phyloP scores from a whole-genome alignment of 768 basidiomycete species.

The Leccinum ochraceum region DNA sequence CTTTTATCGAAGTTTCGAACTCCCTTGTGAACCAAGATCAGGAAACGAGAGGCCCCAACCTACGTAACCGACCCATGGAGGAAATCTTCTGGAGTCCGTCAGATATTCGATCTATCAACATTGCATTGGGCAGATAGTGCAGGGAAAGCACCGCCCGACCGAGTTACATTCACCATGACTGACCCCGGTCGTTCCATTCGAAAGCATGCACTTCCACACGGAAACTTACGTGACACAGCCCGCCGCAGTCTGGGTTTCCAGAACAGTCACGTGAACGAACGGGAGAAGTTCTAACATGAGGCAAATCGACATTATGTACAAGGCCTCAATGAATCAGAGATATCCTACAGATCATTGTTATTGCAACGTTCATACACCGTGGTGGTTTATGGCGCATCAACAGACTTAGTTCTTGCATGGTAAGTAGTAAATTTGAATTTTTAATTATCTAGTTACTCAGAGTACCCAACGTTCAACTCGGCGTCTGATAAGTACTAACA shows the following conservation, averaged over 20 bases:
- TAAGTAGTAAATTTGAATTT: neutral
- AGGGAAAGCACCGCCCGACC: neutral
- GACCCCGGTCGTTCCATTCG: neutral
- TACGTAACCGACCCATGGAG: too few relatives aligned
- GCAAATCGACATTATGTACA: too few relatives aligned
- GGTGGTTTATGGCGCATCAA: neutral
- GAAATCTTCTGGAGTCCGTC: neutral
- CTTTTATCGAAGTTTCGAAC: neutral
- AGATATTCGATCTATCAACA: neutral
- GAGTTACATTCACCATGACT: neutral
- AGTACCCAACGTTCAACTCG: too few relatives aligned
- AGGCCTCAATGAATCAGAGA: too few relatives aligned
- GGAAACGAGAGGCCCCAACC: neutral
- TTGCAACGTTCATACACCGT: neutral
- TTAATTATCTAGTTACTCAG: neutral
- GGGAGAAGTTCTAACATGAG: neutral
- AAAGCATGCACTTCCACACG: neutral
- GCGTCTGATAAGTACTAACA: neutral
- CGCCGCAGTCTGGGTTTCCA: too few relatives aligned
- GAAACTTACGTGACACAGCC: neutral
- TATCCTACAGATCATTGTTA: too few relatives aligned
- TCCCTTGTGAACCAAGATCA: neutral
- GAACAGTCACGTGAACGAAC: neutral
- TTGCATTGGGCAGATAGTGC: neutral
- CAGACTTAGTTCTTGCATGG: neutral